Percentiles rank a stretch among this genome's conserved stretches.
phyloP scores from a whole-genome alignment of 176 grass and related monocot genomes.

The Oryza glaberrima region DNA sequence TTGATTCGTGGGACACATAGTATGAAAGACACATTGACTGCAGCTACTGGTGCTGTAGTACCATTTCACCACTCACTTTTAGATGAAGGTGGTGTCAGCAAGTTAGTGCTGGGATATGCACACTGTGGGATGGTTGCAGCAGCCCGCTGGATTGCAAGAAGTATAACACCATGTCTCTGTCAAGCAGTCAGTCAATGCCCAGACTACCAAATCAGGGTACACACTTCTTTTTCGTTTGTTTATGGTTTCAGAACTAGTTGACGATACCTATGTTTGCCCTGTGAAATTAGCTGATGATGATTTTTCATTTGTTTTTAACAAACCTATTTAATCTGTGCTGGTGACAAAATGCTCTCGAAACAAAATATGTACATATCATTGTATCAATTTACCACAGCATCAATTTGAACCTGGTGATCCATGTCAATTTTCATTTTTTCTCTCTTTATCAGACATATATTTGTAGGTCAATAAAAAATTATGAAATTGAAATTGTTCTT shows the following conservation, averaged over 20 bases:
- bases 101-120: conserved; percentile 93
- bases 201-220: conserved; percentile 91
- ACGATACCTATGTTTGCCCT: not conserved
- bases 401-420: conserved; percentile 22
- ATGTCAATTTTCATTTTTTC: conserved; percentile 12
- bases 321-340: conserved; percentile 3
- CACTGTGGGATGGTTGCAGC: conserved; percentile 94
- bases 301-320: not conserved
- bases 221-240: conserved; percentile 29
- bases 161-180: conserved; percentile 69
- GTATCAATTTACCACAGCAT: conserved; percentile 13
- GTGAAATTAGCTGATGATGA: not conserved
- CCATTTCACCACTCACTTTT: conserved; percentile 97
- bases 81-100: conserved; percentile 87
- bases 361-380: not conserved
- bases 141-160: conserved; percentile 92
- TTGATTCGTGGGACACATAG: conserved; percentile 94
- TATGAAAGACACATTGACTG: conserved; percentile 84
- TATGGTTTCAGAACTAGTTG: conserved; percentile 29
- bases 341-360: not conserved
- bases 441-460: conserved; percentile 1
- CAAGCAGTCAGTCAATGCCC: conserved; percentile 67
- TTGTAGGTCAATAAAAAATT: conserved; percentile 15
- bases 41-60: conserved; percentile 90
- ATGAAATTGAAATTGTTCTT: conserved; percentile 6